Conservation (phyloP, 2,329 filamentous ascomycete genomes). For the Taxawa tesnikishii region DNA sequence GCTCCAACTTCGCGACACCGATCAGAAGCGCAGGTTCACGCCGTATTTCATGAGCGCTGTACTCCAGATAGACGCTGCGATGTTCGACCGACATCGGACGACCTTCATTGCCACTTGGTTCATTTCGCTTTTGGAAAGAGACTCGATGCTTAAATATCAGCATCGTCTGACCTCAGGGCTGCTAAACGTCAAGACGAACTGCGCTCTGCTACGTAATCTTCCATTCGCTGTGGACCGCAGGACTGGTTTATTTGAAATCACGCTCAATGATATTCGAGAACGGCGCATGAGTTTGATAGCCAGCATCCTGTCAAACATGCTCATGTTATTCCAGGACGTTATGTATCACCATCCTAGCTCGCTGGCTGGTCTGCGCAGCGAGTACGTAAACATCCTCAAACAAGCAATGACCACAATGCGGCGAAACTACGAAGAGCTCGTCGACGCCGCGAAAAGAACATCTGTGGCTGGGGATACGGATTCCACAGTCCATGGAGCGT, state of each 20-base stretch:
- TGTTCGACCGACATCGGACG: conserved; percentile 31
- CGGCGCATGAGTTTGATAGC: conserved; percentile 45
- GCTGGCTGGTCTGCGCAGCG: conserved; percentile 25
- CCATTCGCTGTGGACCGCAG: conserved; percentile 37
- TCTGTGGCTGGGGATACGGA: conserved; percentile 8
- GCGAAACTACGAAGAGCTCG: conserved; percentile 44
- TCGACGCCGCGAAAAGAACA: conserved; percentile 13
- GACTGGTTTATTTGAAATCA: conserved; percentile 32
- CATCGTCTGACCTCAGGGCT: conserved; percentile 43
- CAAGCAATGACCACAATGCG: conserved; percentile 51
- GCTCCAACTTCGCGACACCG: conserved; percentile 32
- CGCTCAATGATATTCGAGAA: conserved; percentile 38
- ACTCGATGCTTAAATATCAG: conserved; percentile 50
- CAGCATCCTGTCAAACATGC: conserved; percentile 47
- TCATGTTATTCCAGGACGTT: conserved; percentile 30
- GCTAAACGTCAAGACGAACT: conserved; percentile 31
- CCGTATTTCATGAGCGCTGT: conserved; percentile 32
- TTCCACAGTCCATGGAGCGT: conserved; percentile 32
- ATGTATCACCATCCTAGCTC: conserved; percentile 16
- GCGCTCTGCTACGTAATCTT: conserved; percentile 43
- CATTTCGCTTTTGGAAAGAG: conserved; percentile 44
- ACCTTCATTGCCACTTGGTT: conserved; percentile 43
- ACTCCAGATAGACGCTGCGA: conserved; percentile 23
- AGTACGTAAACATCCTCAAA: conserved; percentile 40
- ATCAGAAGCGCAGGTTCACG: conserved; percentile 31